Evolutionary conservation across 371 early-diverging fungal genomes (phyloP).

Genomic region (Mucor sp.): DNA sequence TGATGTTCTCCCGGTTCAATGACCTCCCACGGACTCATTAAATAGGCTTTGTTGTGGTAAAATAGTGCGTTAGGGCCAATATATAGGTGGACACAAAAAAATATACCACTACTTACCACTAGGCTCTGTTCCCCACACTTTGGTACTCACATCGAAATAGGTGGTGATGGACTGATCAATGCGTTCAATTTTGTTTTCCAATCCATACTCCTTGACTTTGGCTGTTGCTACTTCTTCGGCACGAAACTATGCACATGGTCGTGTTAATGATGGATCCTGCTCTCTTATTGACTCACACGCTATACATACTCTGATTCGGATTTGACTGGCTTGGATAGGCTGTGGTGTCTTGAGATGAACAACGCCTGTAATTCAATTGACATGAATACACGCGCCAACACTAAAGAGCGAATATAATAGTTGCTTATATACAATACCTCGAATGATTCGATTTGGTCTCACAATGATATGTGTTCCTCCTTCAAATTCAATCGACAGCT

Average conservation of each 20-base stretch:
- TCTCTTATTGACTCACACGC: not conserved
- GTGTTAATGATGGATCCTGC: not conserved
- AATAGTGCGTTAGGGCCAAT: too few relatives aligned
- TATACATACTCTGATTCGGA: conserved; percentile 29
- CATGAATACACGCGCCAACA: not conserved
- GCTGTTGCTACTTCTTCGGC: conserved; percentile 39
- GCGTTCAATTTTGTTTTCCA: conserved; percentile 26
- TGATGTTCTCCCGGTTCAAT: conserved; percentile 46
- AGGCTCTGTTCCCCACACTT: conserved; percentile 38
- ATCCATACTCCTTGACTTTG: conserved; percentile 31
- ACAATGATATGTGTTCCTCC: conserved; percentile 31
- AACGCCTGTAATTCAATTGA: conserved; percentile 10
- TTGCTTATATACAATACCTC: conserved; percentile 22
- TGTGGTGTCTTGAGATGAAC: conserved; percentile 22
- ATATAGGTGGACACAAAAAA: too few relatives aligned
- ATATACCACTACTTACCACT: conserved; percentile 24
- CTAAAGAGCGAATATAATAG: too few relatives aligned
- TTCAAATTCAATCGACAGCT: conserved; percentile 29
- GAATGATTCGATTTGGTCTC: conserved; percentile 35
- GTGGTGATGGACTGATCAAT: conserved; percentile 38
- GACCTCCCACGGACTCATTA: conserved; percentile 44
- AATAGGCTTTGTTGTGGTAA: conserved; percentile 19
- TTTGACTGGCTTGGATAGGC: conserved; percentile 31
- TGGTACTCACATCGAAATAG: conserved; percentile 35
- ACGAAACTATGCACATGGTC: conserved; percentile 23